Base-by-base conservation (phyloP, 495 filamentous ascomycete genomes). In the Schizothecium vesticola region DNA sequence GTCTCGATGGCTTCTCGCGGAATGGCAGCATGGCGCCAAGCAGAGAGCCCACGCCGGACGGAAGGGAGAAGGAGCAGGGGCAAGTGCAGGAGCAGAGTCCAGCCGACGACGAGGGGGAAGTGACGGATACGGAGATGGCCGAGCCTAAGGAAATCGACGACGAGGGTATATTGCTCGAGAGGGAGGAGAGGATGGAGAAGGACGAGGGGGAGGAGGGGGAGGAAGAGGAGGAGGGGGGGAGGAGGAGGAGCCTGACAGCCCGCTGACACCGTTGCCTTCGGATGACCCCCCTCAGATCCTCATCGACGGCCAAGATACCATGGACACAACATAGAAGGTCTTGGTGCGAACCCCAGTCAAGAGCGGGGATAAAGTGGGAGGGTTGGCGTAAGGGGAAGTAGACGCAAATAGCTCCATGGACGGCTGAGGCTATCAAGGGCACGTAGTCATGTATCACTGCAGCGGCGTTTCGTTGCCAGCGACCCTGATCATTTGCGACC, bases 301-400 rank as follows among this genome's bases (percentile, higher is more conserved):
- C 36, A 77, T 88, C 19, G 84, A 87, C 22, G 84, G 84, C 51
- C 82, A 84, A 64, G 81, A 92, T 72, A 84, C 81, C 67, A 93
- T 93, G 91, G 91, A 94, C 76, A 33, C 33, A 28, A 56, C 23
- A 11, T 59, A 59, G 58, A 4, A 22, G 21, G 4, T 9, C 19
- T 12, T 24, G 62, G 63, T 31, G 60, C 63, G 10, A 36, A 36
- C 3, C 31, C 10, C 12, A 11, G 31, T 11, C 31, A 11, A 36
- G 1, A 36, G 11, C 10, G 31, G 12, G 31, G 31, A 36, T 0
- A 36, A 36, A 36, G 28, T 10, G 28, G 11, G 31, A 13, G 31
- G 11, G 16, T 2, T 51, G 19, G 33, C 33, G 33, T 43, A 5
- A 9, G 19, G 43, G 13, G 43, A 51, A n/a, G 10, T 10, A 33